phyloP scores from a whole-genome alignment of 106 monocot species.

The Triglochin maritima region DNA sequence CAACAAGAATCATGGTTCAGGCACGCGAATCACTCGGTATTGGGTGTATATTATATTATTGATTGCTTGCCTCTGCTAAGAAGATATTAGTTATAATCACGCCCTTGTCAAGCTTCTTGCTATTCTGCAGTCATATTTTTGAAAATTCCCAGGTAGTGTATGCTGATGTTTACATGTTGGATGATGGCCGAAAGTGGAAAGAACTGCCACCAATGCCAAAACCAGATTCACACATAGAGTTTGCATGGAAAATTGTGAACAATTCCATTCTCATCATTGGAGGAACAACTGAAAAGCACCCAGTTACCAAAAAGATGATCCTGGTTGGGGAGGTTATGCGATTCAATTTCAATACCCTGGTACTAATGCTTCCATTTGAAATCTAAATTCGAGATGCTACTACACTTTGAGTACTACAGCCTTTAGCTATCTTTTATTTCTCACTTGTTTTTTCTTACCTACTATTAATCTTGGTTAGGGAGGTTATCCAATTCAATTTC shows the following conservation, averaged over 20 bases:
- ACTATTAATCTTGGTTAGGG: too few relatives aligned
- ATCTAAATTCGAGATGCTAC: too few relatives aligned
- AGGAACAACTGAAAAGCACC: constrained; percentile 91
- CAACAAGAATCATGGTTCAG: too few relatives aligned
- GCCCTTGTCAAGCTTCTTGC: too few relatives aligned
- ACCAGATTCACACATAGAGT: constrained; percentile 87
- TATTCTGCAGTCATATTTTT: background rate
- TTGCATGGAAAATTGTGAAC: constrained; percentile 87
- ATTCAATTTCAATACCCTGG: constrained; percentile 15
- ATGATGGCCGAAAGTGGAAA: constrained; percentile 59
- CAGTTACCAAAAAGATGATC: constrained; percentile 84
- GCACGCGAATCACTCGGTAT: too few relatives aligned
- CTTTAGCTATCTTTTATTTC: background rate
- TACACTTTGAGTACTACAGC: background rate
- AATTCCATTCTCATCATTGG: constrained; percentile 86
- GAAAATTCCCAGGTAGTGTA: constrained; percentile 49
- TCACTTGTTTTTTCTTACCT: background rate
- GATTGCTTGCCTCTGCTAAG: too few relatives aligned
- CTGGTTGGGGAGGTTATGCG: constrained; percentile 82
- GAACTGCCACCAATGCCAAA: constrained; percentile 85
- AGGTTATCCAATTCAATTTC: too few relatives aligned
- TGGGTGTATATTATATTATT: too few relatives aligned
- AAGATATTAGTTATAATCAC: too few relatives aligned
- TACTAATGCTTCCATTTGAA: background rate
- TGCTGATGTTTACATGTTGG: constrained; percentile 77